Evolutionary conservation across 1,284 basidiomycete genomes (phyloP), one percentile per base, ranked within the genome.

Genomic region (Ustilago nuda): DNA sequence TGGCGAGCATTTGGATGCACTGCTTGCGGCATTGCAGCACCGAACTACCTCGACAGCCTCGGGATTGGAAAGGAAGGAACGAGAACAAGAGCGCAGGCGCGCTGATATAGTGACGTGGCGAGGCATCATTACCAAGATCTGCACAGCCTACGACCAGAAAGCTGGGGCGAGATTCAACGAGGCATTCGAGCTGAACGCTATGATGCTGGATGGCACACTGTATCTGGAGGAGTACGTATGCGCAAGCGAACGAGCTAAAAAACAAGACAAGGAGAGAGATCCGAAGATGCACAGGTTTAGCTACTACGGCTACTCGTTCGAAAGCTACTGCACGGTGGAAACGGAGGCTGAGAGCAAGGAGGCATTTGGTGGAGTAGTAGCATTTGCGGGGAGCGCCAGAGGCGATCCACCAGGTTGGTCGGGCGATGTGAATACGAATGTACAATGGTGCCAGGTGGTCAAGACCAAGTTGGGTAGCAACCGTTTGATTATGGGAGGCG

Each of bases 391-490:
- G 8, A 37, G 23, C 8, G 6, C 8, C 5, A 2, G 43, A 4
- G 45, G 50, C 1, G 15, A 66, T 35, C 74, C 78, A 0, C 56
- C 55, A 8, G 80, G 81, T 0, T 95, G 94, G 93, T 90, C 92
- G 59, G 93, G 92, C 0, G 91, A 93, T 72, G 93, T 98, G 9
- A 91, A 98, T 84, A 97, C 94, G 5, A 98, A 98, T 82, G 91
- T 94, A 0, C 95, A 98, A 85, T 98, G 95, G 95, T 98, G 95
- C 84, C 92, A 91, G 72, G 91, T 99, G 32, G 92, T 96, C 52
- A 93, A 94, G 84, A 94, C 94, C 3, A 94, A 93, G 68, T 89
- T 98, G 5, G 94, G 92, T 0, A 89, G 91, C 58, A 90, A 89
- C 41, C 89, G 94, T n/a, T 87, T 97, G 54, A 88, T 96, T 60